phyloP scores from a whole-genome alignment of 1,139 yeast genomes.

The Pichia terricola region DNA sequence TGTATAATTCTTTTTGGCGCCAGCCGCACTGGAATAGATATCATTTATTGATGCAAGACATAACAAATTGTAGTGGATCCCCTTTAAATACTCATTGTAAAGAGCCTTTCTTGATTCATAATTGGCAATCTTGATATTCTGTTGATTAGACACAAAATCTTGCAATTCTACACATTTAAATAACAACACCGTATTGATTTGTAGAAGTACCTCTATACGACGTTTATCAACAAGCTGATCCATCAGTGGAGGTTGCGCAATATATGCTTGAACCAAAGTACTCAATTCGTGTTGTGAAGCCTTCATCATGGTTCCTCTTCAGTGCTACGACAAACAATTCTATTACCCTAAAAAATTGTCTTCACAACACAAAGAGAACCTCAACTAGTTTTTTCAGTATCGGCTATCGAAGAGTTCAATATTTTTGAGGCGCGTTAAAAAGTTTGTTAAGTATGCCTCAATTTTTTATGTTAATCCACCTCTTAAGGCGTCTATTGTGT shows the following conservation, averaged over 20 bases:
- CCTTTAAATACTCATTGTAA: conserved; percentile 41
- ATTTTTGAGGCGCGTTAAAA: too few relatives aligned
- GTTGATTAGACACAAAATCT: conserved; percentile 19
- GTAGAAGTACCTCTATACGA: conserved; percentile 41
- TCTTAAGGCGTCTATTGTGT: too few relatives aligned
- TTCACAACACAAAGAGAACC: too few relatives aligned
- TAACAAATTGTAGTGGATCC: conserved; percentile 45
- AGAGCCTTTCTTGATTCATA: conserved; percentile 30
- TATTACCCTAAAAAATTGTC: too few relatives aligned
- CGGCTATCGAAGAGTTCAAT: too few relatives aligned
- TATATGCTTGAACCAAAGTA: conserved; percentile 19
- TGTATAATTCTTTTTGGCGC: conserved; percentile 28
- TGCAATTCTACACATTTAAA: conserved; percentile 33
- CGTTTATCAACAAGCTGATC: conserved; percentile 28
- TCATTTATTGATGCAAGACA: conserved; percentile 46
- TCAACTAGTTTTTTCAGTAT: too few relatives aligned
- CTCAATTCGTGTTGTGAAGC: conserved; percentile 10
- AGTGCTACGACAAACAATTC: too few relatives aligned
- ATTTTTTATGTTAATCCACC: too few relatives aligned
- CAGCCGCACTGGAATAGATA: conserved; percentile 33
- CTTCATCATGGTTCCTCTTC: conserved; percentile 1
- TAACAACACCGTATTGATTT: conserved; percentile 44
- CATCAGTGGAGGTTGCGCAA: conserved; percentile 20
- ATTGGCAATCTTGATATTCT: conserved; percentile 20
- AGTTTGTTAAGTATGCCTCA: too few relatives aligned